Percentiles rank a stretch among this genome's conserved stretches.
phyloP scores from a whole-genome alignment of 108 stramenopile genomes.

The Skeletonema costatum region DNA sequence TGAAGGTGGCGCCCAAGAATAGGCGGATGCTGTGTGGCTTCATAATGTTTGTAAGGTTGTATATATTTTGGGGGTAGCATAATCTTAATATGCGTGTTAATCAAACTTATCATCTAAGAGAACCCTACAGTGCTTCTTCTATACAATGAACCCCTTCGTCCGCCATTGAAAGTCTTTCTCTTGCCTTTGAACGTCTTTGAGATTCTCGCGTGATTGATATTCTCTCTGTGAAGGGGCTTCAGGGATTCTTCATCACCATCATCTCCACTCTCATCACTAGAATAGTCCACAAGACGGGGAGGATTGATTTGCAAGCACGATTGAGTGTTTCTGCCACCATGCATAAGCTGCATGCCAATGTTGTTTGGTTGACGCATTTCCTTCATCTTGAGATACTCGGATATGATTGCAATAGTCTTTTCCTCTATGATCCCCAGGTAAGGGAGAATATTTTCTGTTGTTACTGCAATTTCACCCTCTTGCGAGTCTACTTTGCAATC shows the following conservation, averaged over 20 bases:
- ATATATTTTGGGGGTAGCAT: too few species aligned
- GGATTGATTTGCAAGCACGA: constrained; percentile 66
- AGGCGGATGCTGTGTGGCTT: not conserved
- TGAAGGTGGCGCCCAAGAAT: not conserved
- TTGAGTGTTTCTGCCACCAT: constrained; percentile 51
- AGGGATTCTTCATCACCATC: constrained; percentile 24
- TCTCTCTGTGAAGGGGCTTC: constrained; percentile 58
- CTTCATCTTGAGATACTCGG: constrained; percentile 36
- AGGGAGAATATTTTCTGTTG: constrained; percentile 78
- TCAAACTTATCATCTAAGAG: not conserved
- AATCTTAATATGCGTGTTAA: not conserved
- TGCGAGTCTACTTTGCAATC: constrained; percentile 36
- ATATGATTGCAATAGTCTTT: constrained; percentile 62
- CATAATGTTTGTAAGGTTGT: too few species aligned
- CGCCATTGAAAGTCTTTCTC: not conserved
- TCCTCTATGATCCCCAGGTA: constrained; percentile 83
- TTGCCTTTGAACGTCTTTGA: not conserved
- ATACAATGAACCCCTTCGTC: not conserved
- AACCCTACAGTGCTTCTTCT: not conserved
- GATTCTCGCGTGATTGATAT: constrained; percentile 63
- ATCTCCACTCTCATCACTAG: constrained; percentile 61
- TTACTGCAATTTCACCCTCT: constrained; percentile 52
- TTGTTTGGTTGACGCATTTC: constrained; percentile 6
- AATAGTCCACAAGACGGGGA: constrained; percentile 79
- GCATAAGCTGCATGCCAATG: constrained; percentile 15